Evolutionary conservation across 768 basidiomycete genomes (phyloP), one percentile per base, ranked within the genome.

Genomic region (Collybia nuda): DNA sequence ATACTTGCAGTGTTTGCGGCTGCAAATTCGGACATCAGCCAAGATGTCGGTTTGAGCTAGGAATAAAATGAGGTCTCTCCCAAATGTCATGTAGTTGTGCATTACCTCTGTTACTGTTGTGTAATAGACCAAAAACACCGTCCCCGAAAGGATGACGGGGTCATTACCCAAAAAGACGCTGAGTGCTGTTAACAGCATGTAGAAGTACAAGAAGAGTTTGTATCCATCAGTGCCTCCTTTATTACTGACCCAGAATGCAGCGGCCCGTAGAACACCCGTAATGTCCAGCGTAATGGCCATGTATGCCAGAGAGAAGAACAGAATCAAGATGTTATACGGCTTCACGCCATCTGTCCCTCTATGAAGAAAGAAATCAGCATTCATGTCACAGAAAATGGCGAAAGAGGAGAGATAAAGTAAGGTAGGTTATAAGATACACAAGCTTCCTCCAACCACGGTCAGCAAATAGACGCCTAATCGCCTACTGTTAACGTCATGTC

Each of bases 271-370:
- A 14, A 94, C 75, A 2, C 57, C 57, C 26, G 93, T 93, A 6
- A 86, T 79, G 60, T 98, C 96, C 37, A 98, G 77, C 0, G 94
- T 91, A 28, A 97, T 87, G 4, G 93, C 85, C 76, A 97, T 87
- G 68, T 98, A 98, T 0, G 94, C 93, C 43, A 97, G 75, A 2
- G 89, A 91, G 58, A 93, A 84, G 70, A 98, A 98, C 1, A 98
- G 72, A 21, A 92, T 90, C 65, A 98, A 81, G 56, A 98, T 94
- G 63, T 97, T 91, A 61, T 94, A 90, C 0, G 95, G 95, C 56
- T 88, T 82, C 21, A 98, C 80, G 3, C 87, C 87, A 52, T 86
- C 85, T 60, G 61, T 64, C 4, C 56, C 60, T 36, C 56, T 65
- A 26, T 14, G 11, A 28, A 23, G 21, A 44, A 45, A 24, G 9